phyloP scores from a whole-genome alignment of 352 stramenopile genomes.

The Halophytophthora batemanensis region DNA sequence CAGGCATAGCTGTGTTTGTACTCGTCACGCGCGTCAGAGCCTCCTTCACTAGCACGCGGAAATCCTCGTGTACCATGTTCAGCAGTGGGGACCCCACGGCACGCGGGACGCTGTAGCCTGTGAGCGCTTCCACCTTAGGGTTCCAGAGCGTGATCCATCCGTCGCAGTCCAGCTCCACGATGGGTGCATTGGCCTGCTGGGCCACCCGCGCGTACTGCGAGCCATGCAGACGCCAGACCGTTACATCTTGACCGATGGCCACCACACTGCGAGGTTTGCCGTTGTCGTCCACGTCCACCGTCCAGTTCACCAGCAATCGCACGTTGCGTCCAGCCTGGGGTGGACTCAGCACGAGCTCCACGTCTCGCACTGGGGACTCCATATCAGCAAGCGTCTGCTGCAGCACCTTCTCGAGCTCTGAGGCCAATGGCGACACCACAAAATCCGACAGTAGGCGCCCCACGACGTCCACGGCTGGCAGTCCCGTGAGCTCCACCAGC shows the following conservation, averaged over 20 bases:
- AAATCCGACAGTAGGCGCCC: constrained; percentile 37
- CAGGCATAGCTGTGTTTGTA: constrained; percentile 40
- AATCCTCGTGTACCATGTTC: constrained; percentile 46
- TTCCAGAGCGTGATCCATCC: constrained; percentile 71
- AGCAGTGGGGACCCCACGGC: constrained; percentile 45
- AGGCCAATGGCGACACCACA: constrained; percentile 15
- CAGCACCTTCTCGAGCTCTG: constrained; percentile 13
- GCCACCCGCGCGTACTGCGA: constrained; percentile 59
- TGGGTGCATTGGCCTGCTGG: constrained; percentile 72
- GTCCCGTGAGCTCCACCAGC: constrained; percentile 40
- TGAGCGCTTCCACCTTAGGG: constrained; percentile 52
- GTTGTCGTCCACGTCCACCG: constrained; percentile 35
- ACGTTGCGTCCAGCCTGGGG: constrained; percentile 32
- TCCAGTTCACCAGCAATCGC: constrained; percentile 64
- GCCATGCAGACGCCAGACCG: constrained; percentile 35
- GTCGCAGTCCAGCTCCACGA: constrained; percentile 74
- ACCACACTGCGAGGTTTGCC: constrained; percentile 18
- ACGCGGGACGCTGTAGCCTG: constrained; percentile 48
- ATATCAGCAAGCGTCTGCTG: constrained; percentile 33
- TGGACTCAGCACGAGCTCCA: constrained; percentile 49
- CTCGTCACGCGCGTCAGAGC: constrained; percentile 39
- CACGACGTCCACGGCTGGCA: constrained; percentile 24
- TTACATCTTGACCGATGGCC: constrained; percentile 55
- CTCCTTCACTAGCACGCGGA: constrained; percentile 37
- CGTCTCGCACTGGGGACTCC: constrained; percentile 25